Base-by-base conservation (phyloP, 2,329 filamentous ascomycete genomes). In the Hypoxylon rubiginosum region DNA sequence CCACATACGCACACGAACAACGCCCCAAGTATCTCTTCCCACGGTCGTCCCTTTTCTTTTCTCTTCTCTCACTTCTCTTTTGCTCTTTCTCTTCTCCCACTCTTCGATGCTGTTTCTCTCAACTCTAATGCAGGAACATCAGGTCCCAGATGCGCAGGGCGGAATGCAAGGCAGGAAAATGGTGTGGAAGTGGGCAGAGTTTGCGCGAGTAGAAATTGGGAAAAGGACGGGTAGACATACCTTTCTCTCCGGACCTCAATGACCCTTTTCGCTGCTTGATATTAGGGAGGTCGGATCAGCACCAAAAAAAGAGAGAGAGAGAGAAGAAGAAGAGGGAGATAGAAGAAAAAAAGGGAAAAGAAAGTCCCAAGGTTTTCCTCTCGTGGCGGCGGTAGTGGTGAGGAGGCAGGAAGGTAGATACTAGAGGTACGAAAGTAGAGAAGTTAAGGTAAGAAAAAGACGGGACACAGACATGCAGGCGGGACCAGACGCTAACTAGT, bases 201-300 rank as follows among this genome's bases (percentile, higher is more conserved):
- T 70, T 70, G 71, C 71, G 71, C 72, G 65, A 68, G 58, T 67
- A 61, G 55, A 64, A 69, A 66, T 61, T 71, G 62, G 65, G 57
- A 65, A 66, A 45, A 71, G 63, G 63, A 71, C 58, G 62, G 62
- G 71, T 43, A 66, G 65, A 76, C 76, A 72, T 78, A 78, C 74
- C 76, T 76, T 74, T 4, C 68, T 70, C 69, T 77, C 75, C 74
- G 60, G 71, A 71, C 74, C 76, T 75, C 69, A 68, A 61, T 68
- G 67, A 69, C 66, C 69, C 39, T 43, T 43, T 73, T 72, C 65
- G 59, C 70, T 64, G 60, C 65, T 68, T 71, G 70, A 70, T 76
- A 79, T 76, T 75, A 73, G 72, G 71, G 76, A 78, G 77, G 78
- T 77, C 77, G 74, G 76, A 70, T 67, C 66, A 72, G 67, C 72